phyloP scores from a whole-genome alignment of 192 early-diverging fungal species.

The Glomus cerebriforme region DNA sequence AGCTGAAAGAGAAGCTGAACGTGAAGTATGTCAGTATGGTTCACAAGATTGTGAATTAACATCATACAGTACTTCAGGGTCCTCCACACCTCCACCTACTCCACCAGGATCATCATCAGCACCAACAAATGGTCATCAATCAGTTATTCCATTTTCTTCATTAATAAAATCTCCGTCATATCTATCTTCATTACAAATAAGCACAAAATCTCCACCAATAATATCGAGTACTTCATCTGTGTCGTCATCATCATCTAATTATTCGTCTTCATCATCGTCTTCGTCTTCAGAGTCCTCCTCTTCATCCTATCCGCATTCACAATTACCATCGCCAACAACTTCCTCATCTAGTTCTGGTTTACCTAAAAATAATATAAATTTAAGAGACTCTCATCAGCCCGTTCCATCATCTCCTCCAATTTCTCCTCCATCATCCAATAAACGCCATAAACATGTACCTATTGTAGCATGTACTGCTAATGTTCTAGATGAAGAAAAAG shows the following conservation, averaged over 20 bases:
- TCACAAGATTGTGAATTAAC: neutral
- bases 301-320: neutral
- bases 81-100: neutral
- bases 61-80: neutral
- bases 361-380: neutral
- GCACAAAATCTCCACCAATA: neutral
- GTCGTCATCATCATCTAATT: neutral
- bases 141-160: too few species aligned
- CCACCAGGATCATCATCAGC: neutral
- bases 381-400: neutral
- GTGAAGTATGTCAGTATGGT: neutral
- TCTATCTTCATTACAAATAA: neutral
- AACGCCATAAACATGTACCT: neutral
- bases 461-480: neutral
- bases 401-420: neutral
- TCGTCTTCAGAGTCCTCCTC: neutral
- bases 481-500: neutral
- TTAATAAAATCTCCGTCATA: too few species aligned
- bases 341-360: neutral
- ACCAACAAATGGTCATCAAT: neutral
- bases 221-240: neutral
- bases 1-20: conserved; percentile 3
- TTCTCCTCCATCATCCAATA: neutral
- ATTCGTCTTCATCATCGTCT: neutral
- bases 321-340: neutral